Percentiles rank a stretch among this genome's conserved stretches.
phyloP scores from a whole-genome alignment of 73 alveolate genomes.

The Stentor coeruleus region DNA sequence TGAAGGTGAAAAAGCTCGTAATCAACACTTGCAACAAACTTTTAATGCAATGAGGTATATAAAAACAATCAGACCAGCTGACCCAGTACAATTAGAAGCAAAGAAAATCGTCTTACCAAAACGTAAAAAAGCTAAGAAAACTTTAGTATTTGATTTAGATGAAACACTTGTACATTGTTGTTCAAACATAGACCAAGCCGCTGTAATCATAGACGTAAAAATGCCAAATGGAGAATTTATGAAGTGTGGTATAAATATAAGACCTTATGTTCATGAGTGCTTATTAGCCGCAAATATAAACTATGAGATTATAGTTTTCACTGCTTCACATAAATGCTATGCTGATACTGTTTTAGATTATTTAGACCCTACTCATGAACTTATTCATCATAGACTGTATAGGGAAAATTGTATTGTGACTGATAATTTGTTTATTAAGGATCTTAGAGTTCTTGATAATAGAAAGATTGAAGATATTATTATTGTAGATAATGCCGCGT shows the following conservation, averaged over 20 bases:
- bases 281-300: constrained; percentile 33
- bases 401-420: constrained; percentile 61
- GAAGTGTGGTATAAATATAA: constrained; percentile 37
- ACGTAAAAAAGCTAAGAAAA: constrained; percentile 33
- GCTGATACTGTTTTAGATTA: constrained; percentile 68
- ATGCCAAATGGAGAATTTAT: constrained; percentile 29
- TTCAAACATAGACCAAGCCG: constrained; percentile 23
- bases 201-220: constrained; percentile 37
- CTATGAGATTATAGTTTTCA: constrained; percentile 49
- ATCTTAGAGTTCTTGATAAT: constrained; percentile 39
- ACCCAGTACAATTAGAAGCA: too few species aligned
- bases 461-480: constrained; percentile 29
- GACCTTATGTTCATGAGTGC: constrained; percentile 53
- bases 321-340: constrained; percentile 60
- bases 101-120: too few species aligned
- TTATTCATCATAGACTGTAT: constrained; percentile 61
- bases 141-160: constrained; percentile 50
- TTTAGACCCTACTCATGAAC: constrained; percentile 75
- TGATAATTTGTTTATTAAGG: constrained; percentile 63
- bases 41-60: too few species aligned
- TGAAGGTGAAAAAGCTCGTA: too few species aligned
- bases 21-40: too few species aligned
- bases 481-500: constrained; percentile 27
- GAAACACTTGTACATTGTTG: constrained; percentile 45
- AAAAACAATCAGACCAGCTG: too few species aligned